Base-by-base conservation (phyloP, 306 rosid genomes). In the Amphicarpaea edgeworthii region DNA sequence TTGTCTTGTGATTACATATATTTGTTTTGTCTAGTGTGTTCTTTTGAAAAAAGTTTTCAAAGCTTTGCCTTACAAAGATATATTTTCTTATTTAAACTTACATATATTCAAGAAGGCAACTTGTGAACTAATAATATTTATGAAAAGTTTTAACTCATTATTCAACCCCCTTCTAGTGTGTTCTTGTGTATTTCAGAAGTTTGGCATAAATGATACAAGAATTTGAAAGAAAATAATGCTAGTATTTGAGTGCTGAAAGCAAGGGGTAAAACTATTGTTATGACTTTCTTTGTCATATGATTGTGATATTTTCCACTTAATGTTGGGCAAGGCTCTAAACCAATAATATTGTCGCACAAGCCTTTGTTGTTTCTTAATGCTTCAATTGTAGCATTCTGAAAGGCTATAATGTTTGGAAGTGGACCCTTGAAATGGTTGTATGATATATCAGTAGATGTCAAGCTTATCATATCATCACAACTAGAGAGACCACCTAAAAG, bases 271-370 rank as follows among this genome's bases (percentile, higher is more conserved):
- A 68, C 37, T 45, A 30, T 1, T 19, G 15, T 0, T 1, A 68
- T 6, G n/a, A 68, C 26, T 26, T 26, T 68, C n/a, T 30, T 26
- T 3, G 2, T 24, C 41, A 0, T 21, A n/a, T 68, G 57, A 45
- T 15, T 26, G 40, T 65, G 70, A 65, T 51, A 20, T 19, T 21
- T 65, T 1, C 7, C 40, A 24, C 41, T 45, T 68, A 19, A 9
- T 64, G 15, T 5, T 23, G 57, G 28, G 46, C 24, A 71, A 6
- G 38, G 53, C 51, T 20, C 7, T 53, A 71, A 71, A n/a, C n/a
- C n/a, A n/a, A n/a, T n/a, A 40, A 71, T 24, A 53, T 51, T 70
- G 15, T 65, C 76, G 4, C 76, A 70, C 64, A 70, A 17, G 26
- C 58, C 58, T 3, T 0, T 54, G 10, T 54, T 54, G 11, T 54